Percentiles rank a stretch among this genome's conserved stretches.
phyloP scores from a whole-genome alignment of 2,329 filamentous ascomycete species.

The Trichoderma endophyticum region DNA sequence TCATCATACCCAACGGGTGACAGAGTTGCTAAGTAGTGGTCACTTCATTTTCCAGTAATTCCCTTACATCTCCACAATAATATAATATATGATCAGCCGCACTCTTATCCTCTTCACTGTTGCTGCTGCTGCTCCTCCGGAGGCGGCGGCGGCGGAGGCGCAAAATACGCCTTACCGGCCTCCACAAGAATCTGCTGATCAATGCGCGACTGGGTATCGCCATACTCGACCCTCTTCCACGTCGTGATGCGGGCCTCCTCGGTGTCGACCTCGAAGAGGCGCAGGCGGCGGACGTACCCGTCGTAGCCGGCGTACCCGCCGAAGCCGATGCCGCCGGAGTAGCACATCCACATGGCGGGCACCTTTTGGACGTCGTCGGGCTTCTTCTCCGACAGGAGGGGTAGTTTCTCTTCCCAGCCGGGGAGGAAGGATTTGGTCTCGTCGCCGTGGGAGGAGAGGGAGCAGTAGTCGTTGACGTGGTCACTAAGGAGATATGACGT shows the following conservation, averaged over 20 bases:
- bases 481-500: slow-evolving; percentile 54
- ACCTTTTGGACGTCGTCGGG: slow-evolving; percentile 38
- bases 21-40: neutral
- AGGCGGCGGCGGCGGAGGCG: neutral
- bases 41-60: neutral
- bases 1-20: neutral
- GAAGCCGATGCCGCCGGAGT: slow-evolving; percentile 86
- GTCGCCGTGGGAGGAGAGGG: slow-evolving; percentile 53
- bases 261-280: slow-evolving; percentile 91
- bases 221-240: slow-evolving; percentile 83
- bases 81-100: neutral
- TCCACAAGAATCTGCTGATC: slow-evolving; percentile 67
- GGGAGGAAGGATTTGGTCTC: slow-evolving; percentile 19
- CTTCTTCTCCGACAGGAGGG: slow-evolving; percentile 28
- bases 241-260: slow-evolving; percentile 85
- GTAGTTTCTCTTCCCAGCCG: slow-evolving; percentile 20
- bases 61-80: neutral
- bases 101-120: neutral
- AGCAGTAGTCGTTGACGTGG: slow-evolving; percentile 96
- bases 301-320: slow-evolving; percentile 93
- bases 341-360: slow-evolving; percentile 94
- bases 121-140: neutral
- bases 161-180: slow-evolving; percentile 41
- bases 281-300: slow-evolving; percentile 76
- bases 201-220: slow-evolving; percentile 50